Evolutionary conservation across 345 rosid species (phyloP).

Genomic region (Geranium brycei): DNA sequence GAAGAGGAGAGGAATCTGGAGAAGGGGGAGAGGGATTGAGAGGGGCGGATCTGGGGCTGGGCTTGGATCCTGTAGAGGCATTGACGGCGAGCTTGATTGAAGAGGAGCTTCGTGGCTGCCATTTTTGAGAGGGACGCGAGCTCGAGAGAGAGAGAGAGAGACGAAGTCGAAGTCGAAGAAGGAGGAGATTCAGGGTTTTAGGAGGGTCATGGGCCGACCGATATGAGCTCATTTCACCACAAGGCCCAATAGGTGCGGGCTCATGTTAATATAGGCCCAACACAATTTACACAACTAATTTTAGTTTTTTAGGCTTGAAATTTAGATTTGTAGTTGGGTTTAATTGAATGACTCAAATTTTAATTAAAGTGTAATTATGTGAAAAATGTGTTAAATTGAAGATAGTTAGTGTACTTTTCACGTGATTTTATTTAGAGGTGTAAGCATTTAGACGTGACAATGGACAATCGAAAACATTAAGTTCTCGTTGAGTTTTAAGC

Average conservation of each 20-base stretch:
- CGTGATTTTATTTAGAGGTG: too few species aligned
- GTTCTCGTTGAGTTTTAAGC: too few species aligned
- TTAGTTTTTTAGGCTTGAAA: too few species aligned
- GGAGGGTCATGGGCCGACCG: not conserved
- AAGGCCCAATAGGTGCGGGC: not conserved
- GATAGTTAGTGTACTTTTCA: too few species aligned
- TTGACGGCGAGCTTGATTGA: conserved; percentile 43
- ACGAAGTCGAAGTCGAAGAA: not conserved
- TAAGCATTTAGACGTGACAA: too few species aligned
- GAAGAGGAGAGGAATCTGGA: conserved; percentile 27
- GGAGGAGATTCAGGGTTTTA: not conserved
- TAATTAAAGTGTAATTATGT: too few species aligned
- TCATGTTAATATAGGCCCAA: not conserved
- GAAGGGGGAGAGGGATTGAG: conserved; percentile 17
- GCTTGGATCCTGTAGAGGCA: conserved; percentile 17
- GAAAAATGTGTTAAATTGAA: too few species aligned
- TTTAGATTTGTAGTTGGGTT: too few species aligned
- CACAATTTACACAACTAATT: too few species aligned
- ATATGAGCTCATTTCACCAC: not conserved
- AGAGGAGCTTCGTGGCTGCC: conserved; percentile 41
- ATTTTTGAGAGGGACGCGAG: conserved; percentile 2
- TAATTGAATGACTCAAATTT: too few species aligned
- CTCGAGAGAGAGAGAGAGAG: not conserved
- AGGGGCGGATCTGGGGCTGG: conserved; percentile 9
- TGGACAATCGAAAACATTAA: too few species aligned